Conservation (phyloP, 1,284 basidiomycete genomes). For the Fomitopsis betulina region DNA sequence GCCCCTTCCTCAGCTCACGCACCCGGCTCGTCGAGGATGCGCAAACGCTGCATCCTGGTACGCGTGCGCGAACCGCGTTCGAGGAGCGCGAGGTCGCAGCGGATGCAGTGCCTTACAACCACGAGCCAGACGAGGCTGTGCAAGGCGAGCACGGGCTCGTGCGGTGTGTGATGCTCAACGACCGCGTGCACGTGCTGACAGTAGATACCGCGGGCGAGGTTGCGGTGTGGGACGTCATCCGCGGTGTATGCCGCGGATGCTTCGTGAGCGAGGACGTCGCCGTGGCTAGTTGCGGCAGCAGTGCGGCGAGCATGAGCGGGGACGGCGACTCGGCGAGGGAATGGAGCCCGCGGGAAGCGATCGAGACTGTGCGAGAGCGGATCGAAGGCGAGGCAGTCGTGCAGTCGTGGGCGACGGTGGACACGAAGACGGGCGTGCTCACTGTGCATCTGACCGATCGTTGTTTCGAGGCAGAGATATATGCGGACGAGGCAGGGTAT, state of each 20-base stretch:
- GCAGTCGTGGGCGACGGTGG: constrained; percentile 82
- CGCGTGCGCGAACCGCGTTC: constrained; percentile 51
- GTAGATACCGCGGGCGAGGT: constrained; percentile 86
- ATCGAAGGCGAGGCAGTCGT: constrained; percentile 93
- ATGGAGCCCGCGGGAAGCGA: constrained; percentile 71
- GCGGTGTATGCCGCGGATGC: constrained; percentile 72
- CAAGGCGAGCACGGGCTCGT: constrained; percentile 81
- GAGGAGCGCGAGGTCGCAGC: constrained; percentile 80
- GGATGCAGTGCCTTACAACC: constrained; percentile 69
- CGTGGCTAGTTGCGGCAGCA: constrained; percentile 36
- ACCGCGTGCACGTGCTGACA: constrained; percentile 88
- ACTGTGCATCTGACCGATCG: constrained; percentile 85
- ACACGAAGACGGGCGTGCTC: constrained; percentile 87
- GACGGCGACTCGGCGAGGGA: constrained; percentile 30
- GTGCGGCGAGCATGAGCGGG: constrained; percentile 20
- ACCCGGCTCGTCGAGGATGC: constrained; percentile 31
- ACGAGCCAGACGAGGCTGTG: constrained; percentile 68
- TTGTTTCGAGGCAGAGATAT: constrained; percentile 94
- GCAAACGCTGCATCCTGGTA: constrained; percentile 30
- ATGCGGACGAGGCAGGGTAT: constrained; percentile 85
- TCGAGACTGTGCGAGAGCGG: constrained; percentile 83
- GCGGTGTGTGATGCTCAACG: constrained; percentile 81
- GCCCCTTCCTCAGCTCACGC: constrained; percentile 22
- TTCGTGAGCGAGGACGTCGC: constrained; percentile 65
- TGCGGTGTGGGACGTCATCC: constrained; percentile 90